Evolutionary conservation across 2,329 filamentous ascomycete species (phyloP), one percentile per base, ranked within the genome.

Genomic region (Hymenoscyphus fructigenus): DNA sequence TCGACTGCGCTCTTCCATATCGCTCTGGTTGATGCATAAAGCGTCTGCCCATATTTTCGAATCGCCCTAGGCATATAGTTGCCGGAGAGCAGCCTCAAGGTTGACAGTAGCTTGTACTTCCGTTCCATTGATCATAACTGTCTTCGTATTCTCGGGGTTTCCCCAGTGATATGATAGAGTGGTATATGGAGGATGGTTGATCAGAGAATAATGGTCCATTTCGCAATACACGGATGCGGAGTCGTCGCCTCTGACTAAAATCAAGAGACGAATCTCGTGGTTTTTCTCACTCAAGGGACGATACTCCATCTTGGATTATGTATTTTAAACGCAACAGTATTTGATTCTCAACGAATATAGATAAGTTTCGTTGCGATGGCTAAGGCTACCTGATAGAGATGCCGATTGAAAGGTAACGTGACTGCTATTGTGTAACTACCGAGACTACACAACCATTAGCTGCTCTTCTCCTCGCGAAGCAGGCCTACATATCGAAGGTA

Each of bases 11-110:
- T 73, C 72, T 4, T n/a, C 23, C 4, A 38, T 44, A 56, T 72
- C 67, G 1, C 6, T 26, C 63, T 73, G 72, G 55, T 73, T 65
- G 53, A 73, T n/a, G n/a, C n/a, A n/a, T n/a, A n/a, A n/a, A n/a
- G n/a, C n/a, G n/a, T n/a, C n/a, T n/a, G n/a, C n/a, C 55, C 28
- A 57, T 12, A 57, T 10, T 9, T 3, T n/a, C 17, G 26, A 14
- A 20, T 32, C 12, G 9, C 29, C 55, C 55, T 17, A 10, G 14
- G 12, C 29, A 28, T 32, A 29, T 5, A 60, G 38, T 15, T 50
- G 36, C 17, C 26, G 1, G 14, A 60, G 59, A 10, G 59, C 26
- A 7, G 20, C 26, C 7, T 50, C n/a, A 2, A 60, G 59, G 10
- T 60, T 60, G 5, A 15, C 28, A 5, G 59, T 60, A 23, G n/a